Base-by-base conservation (phyloP, 2,329 filamentous ascomycete genomes). In the Colletotrichum orbiculare region DNA sequence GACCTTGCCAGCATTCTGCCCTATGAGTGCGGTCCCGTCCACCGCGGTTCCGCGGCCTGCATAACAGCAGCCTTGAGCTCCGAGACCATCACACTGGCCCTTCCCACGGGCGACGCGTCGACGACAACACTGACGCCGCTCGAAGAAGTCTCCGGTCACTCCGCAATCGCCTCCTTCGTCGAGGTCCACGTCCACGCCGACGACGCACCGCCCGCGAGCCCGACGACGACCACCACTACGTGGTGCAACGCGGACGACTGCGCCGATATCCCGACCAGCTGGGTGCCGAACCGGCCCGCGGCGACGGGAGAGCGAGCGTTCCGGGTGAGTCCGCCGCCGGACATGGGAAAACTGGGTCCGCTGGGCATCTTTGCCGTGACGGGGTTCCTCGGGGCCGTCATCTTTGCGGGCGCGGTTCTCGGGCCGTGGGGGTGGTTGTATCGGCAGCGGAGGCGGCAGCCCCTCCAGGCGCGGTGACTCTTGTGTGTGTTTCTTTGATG, bases 321-420 rank as follows among this genome's bases (percentile, higher is more conserved):
- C 37, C 5, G 11, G 15, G 8, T 45, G 42, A 46, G 33, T n/a
- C 12, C 60, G 54, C 60, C 60, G 47, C 46, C 41, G n/a, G 39
- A 47, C 9, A 58, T 63, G 60, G 60, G 60, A 10, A 34, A 7
- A 6, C 6, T 63, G 39, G 54, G 60, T 2, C n/a, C 15, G n/a
- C n/a, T 60, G 33, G 55, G 55, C 8, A 39, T 60, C 12, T 33
- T 60, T 17, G 60, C 48, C 6, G 38, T 54, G 6, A 42, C 55
- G 55, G 49, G 13, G n/a, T 17, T 64, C 4, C 8, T 38, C 15
- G 55, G 33, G 43, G 49, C 38, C 6, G 4, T 60, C 11, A 3
- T 64, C 6, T 45, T 54, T 8, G 49, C 48, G 6, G 49, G 33
- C 5, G 48, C 25, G 4, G 2, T 60, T 15, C 33, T 64, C 25